Base-by-base conservation (phyloP, 768 basidiomycete genomes). In the Mycena chlorophos region DNA sequence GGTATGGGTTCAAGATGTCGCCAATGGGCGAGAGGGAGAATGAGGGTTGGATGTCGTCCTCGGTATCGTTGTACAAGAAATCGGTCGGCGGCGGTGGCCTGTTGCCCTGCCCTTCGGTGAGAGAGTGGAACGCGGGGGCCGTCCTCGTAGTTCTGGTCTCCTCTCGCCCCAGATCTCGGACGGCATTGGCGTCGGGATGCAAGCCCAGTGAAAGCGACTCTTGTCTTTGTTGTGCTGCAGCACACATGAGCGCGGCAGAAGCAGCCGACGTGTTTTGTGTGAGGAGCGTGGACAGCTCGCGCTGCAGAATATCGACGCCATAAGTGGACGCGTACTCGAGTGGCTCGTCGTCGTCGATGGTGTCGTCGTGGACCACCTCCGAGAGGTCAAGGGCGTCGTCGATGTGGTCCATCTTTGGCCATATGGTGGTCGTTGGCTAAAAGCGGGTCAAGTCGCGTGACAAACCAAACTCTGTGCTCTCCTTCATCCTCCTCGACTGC, bases 291-390 rank as follows among this genome's bases (percentile, higher is more conserved):
- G 86, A 83, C 52, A 92, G 86, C 74, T 91, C 88, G 62, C 84
- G 85, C 67, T 91, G 89, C 4, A 91, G 80, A 72, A 87, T 80
- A 63, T 87, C 87, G 31, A 88, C 85, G 17, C 84, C 81, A 63
- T 85, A 83, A n/a, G n/a, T n/a, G 31, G 78, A 72, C 59, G 83
- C 78, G 26, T 78, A 66, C 29, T 71, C 63, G 55, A 75, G 54
- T 57, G 77, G 70, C 51, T 52, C 69, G 63, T 49, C 53, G 58
- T 68, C 64, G 62, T 70, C 59, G 65, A 73, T 79, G 27, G 86
- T 79, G 54, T 89, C 87, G 68, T 91, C 89, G 69, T 90, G 87
- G 42, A 91, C 88, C 71, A 91, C 89, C 72, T 91, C 89, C 43
- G 89, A 91, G 63, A 91, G 82, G 66, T 84, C 82, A 58, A 91